Percentiles rank a stretch among this genome's conserved stretches.
Evolutionary conservation across 768 basidiomycete species (phyloP).

Genomic region (Mycena metata): DNA sequence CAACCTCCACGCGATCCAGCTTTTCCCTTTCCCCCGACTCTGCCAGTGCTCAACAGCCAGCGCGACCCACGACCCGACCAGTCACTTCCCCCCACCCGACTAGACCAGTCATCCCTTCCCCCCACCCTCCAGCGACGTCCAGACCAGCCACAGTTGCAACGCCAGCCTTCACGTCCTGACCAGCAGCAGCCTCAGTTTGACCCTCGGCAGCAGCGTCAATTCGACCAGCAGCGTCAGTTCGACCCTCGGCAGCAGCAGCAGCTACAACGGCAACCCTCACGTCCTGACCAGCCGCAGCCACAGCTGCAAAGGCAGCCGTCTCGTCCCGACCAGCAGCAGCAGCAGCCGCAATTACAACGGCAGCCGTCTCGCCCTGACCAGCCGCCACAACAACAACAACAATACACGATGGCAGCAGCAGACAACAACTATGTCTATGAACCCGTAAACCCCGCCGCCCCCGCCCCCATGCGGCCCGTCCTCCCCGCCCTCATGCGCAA

Average conservation of each 20-base stretch:
- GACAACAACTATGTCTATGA: conserved; percentile 7
- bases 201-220: too few relatives aligned
- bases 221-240: too few relatives aligned
- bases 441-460: conserved; percentile 10
- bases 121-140: conserved; percentile 8
- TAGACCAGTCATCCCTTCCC: neutral
- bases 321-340: conserved; percentile 14
- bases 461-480: conserved; percentile 22
- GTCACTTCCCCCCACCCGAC: neutral
- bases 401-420: neutral
- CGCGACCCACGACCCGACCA: conserved; percentile 12
- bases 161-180: conserved; percentile 24
- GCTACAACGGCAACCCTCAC: conserved; percentile 18
- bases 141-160: conserved; percentile 4
- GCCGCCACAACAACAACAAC: neutral
- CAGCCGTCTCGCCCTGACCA: conserved; percentile 30
- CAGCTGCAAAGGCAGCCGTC: conserved; percentile 24
- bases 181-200: neutral
- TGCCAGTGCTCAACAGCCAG: conserved; percentile 17
- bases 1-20: too few relatives aligned
- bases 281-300: conserved; percentile 11
- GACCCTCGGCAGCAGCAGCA: neutral
- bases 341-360: conserved; percentile 5
- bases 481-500: conserved; percentile 19
- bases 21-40: neutral